Percentiles rank a stretch among this genome's conserved stretches.
Evolutionary conservation across 805 yeast species (phyloP).

Genomic region (Metschnikowia noctiluminum): DNA sequence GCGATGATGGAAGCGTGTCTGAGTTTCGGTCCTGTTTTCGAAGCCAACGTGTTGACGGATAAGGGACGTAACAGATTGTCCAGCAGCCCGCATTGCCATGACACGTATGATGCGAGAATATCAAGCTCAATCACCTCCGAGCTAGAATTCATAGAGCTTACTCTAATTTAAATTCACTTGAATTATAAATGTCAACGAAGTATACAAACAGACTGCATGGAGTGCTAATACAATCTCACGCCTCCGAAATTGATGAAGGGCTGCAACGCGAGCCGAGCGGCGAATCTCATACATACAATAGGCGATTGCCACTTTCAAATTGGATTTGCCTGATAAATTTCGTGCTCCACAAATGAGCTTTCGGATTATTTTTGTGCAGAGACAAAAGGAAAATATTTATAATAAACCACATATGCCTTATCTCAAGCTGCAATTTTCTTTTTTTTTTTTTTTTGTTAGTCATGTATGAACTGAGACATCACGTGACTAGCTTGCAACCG

Average conservation of each 20-base stretch:
- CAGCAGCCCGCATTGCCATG: neutral
- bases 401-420: too few species aligned
- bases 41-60: slow-evolving; percentile 1
- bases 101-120: neutral
- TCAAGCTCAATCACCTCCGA: neutral
- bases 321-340: too few species aligned
- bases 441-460: too few species aligned
- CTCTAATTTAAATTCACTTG: neutral
- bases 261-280: neutral
- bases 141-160: neutral
- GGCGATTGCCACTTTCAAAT: too few species aligned
- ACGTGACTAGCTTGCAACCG: too few species aligned
- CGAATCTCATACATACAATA: too few species aligned
- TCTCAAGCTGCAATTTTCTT: too few species aligned
- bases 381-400: too few species aligned
- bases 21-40: neutral
- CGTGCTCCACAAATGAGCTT: too few species aligned
- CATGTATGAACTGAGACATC: too few species aligned
- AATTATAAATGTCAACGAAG: neutral
- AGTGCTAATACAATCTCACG: neutral
- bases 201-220: slow-evolving; percentile 15
- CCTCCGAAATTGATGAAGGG: neutral
- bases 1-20: slow-evolving; percentile 2
- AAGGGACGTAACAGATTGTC: neutral
- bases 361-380: too few species aligned